phyloP scores from a whole-genome alignment of 805 yeast genomes.

The Yamadazyma sp. region DNA sequence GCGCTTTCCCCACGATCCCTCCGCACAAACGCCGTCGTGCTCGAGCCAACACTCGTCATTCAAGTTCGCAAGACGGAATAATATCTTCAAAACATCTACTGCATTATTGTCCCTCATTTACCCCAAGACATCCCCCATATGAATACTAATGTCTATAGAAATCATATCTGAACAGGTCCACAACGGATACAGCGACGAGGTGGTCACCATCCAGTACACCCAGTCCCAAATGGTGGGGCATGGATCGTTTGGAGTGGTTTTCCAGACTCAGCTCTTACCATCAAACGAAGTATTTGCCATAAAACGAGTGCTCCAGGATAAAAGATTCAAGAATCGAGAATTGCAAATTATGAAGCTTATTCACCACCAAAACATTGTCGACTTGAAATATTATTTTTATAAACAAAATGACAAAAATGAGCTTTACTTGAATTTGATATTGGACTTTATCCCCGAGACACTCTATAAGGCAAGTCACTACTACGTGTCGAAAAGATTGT shows the following conservation, averaged over 20 bases:
- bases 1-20: too few species aligned
- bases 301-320: conserved; percentile 94
- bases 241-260: conserved; percentile 99
- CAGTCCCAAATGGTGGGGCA: conserved; percentile 93
- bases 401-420: conserved; percentile 71
- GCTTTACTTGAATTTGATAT: conserved; percentile 81
- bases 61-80: too few species aligned
- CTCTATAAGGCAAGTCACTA: conserved; percentile 87
- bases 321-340: conserved; percentile 90
- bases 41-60: too few species aligned
- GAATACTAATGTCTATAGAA: conserved; percentile 27
- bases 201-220: conserved; percentile 66
- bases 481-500: conserved; percentile 65
- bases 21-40: too few species aligned
- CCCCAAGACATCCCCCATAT: too few species aligned
- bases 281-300: conserved; percentile 84
- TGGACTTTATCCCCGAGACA: conserved; percentile 96
- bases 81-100: too few species aligned
- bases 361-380: conserved; percentile 83
- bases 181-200: conserved; percentile 69
- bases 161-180: conserved; percentile 62
- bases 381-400: conserved; percentile 83
- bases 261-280: conserved; percentile 76
- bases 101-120: conserved; percentile 2
- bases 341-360: conserved; percentile 91